These are phyloP conservation scores for Sporothrix inflata DNA, from an alignment of 2,329 filamentous ascomycete species.

Conservation along the genomic window DNA sequence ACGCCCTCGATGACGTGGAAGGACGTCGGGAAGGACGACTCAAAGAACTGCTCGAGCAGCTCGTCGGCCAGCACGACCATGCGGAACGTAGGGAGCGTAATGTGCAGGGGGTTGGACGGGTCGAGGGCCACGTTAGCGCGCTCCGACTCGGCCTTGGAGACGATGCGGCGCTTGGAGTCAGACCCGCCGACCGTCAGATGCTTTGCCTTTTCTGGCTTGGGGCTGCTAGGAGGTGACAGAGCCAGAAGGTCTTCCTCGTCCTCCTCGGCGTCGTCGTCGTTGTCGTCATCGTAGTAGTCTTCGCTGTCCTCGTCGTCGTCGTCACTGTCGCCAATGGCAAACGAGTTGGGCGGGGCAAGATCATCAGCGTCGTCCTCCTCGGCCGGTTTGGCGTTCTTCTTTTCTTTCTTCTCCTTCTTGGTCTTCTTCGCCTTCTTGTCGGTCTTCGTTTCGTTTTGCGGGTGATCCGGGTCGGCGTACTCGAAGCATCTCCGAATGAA, in stretches of 20 bases:
- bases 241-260: slow-evolving; percentile 64
- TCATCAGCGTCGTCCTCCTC: slow-evolving; percentile 37
- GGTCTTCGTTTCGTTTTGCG: slow-evolving; percentile 54
- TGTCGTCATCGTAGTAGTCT: slow-evolving; percentile 67
- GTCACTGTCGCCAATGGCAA: slow-evolving; percentile 76
- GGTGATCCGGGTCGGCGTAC: slow-evolving; percentile 91
- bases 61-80: slow-evolving; percentile 99
- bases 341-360: slow-evolving; percentile 54
- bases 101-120: slow-evolving; percentile 89
- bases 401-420: slow-evolving; percentile 12
- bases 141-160: slow-evolving; percentile 69
- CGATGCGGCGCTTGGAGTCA: slow-evolving; percentile 41
- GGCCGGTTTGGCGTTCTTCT: slow-evolving; percentile 16
- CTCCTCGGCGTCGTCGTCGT: slow-evolving; percentile 53
- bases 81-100: slow-evolving; percentile 94
- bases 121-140: slow-evolving; percentile 86
- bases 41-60: slow-evolving; percentile 94
- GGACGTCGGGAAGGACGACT: slow-evolving; percentile 89
- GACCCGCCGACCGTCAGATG: slow-evolving; percentile 34
- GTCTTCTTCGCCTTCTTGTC: slow-evolving; percentile 33
- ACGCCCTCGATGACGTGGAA: slow-evolving; percentile 79
- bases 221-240: slow-evolving; percentile 52
- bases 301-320: slow-evolving; percentile 54
- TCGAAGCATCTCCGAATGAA: slow-evolving; percentile 98
- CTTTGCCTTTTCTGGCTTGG: slow-evolving; percentile 47